Base-by-base conservation (phyloP, 2,329 filamentous ascomycete species). In the Diaporthe humulicola region DNA sequence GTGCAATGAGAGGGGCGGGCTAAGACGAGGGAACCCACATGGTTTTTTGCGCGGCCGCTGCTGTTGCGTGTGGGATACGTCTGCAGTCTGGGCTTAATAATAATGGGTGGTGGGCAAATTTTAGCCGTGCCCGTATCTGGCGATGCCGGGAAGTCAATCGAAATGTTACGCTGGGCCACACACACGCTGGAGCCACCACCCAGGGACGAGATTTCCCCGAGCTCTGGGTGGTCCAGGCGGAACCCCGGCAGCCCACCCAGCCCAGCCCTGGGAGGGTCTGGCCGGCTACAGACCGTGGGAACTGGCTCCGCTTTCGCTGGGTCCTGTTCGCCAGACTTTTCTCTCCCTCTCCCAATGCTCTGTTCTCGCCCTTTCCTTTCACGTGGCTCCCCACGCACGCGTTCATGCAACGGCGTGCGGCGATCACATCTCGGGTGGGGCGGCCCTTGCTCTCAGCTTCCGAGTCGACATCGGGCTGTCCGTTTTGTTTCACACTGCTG, bases 221-320 rank as follows among this genome's bases (percentile, higher is more conserved):
- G 33, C 56, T 28, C 52, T 56, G 52, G 2, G 52, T 60, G 60
- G 60, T 40, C 60, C 60, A 66, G 42, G 42, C 42, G 28, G 42
- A 40, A 10, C 42, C 61, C 61, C 61, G 28, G 45, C 61, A 14
- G 36, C 28, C 54, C 12, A 28, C 28, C 50, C 50, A 40, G 36
- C 45, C 61, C 61, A 66, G 61, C 61, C 61, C 61, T 66, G 61
- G 42, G 61, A 67, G 30, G 61, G 61, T 45, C 61, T 67, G 61
- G 61, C 42, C 61, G 61, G 28, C 42, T 3, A 66, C 61, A 50
- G 42, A 67, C 61, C 42, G 58, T 64, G 42, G 30, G 45, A 36
- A 36, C 61, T 25, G 42, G 60, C 30, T 50, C 61, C 61, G 61
- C 61, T 50, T 14, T 19, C 8, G 25, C 40, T 36, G 61, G 61